Conservation (phyloP, 2,329 filamentous ascomycete species). For the Leptographium radiaticola region DNA sequence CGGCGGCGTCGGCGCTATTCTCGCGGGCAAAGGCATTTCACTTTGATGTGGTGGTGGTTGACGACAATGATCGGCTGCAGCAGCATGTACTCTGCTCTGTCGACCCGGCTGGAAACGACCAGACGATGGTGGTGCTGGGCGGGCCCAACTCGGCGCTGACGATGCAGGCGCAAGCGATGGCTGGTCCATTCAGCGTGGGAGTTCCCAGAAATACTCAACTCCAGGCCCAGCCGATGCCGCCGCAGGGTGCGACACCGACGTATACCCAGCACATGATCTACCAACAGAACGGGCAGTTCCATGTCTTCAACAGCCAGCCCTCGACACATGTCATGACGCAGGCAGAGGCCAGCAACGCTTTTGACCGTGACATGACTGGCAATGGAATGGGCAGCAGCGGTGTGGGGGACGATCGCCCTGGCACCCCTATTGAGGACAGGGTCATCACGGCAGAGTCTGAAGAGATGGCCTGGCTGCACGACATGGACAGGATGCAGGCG, state of each 20-base stretch:
- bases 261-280: slow-evolving; percentile 8
- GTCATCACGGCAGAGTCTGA: not conserved
- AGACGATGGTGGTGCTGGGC: not conserved
- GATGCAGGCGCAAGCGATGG: not conserved
- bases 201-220: too few relatives aligned
- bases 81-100: not conserved
- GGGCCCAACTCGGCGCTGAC: not conserved
- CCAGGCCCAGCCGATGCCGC: too few relatives aligned
- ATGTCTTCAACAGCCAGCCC: slow-evolving; percentile 6
- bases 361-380: too few relatives aligned
- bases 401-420: not conserved
- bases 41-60: slow-evolving; percentile 3
- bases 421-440: not conserved
- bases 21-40: not conserved
- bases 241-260: not conserved
- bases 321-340: not conserved
- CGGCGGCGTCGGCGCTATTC: not conserved
- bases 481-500: not conserved
- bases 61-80: not conserved
- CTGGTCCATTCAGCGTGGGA: not conserved
- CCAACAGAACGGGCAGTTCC: slow-evolving; percentile 3
- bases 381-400: not conserved
- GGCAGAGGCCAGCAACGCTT: too few relatives aligned
- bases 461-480: not conserved
- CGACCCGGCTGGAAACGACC: not conserved